Percentiles rank a stretch among this genome's conserved stretches.
Conservation (phyloP, 2,329 filamentous ascomycete species). For the Microdochium bolleyi region DNA sequence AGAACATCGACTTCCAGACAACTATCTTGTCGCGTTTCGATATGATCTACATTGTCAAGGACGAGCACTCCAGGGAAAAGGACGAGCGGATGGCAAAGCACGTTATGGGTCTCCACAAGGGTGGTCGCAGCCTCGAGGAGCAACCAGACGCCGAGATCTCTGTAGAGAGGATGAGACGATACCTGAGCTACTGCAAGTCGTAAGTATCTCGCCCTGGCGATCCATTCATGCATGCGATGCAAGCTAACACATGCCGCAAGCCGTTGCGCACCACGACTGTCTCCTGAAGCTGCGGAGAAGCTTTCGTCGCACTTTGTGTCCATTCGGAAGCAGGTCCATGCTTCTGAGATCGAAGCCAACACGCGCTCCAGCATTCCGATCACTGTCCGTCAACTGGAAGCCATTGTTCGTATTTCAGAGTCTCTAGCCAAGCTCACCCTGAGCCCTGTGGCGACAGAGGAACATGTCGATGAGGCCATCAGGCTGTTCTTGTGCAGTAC, state of each 20-base stretch:
- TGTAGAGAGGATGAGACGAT: slow-evolving; percentile 94
- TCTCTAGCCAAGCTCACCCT: slow-evolving; percentile 87
- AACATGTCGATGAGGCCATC: slow-evolving; percentile 95
- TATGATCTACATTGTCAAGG: slow-evolving; percentile 98
- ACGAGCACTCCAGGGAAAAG: slow-evolving; percentile 82
- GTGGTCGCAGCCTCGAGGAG: slow-evolving; percentile 74
- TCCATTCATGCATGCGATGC: background rate
- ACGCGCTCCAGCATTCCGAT: slow-evolving; percentile 91
- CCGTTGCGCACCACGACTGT: slow-evolving; percentile 86
- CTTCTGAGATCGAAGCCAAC: slow-evolving; percentile 83
- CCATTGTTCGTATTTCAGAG: slow-evolving; percentile 94
- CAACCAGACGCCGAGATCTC: slow-evolving; percentile 80
- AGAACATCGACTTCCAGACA: slow-evolving; percentile 99
- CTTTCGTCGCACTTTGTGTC: slow-evolving; percentile 95
- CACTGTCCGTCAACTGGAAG: slow-evolving; percentile 93
- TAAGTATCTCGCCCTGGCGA: slow-evolving; percentile 37
- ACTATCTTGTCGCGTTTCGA: slow-evolving; percentile 97
- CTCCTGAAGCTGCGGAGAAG: slow-evolving; percentile 86
- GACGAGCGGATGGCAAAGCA: slow-evolving; percentile 93
- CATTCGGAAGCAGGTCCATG: slow-evolving; percentile 89
- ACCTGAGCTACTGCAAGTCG: slow-evolving; percentile 95
- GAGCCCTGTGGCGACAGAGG: slow-evolving; percentile 77
- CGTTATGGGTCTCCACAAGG: slow-evolving; percentile 97
- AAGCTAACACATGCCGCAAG: slow-evolving; percentile 36
- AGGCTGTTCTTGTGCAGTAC: slow-evolving; percentile 92